These are phyloP conservation scores for Pisolithus albus DNA, from an alignment of 768 basidiomycete species.

Conservation along the genomic window DNA sequence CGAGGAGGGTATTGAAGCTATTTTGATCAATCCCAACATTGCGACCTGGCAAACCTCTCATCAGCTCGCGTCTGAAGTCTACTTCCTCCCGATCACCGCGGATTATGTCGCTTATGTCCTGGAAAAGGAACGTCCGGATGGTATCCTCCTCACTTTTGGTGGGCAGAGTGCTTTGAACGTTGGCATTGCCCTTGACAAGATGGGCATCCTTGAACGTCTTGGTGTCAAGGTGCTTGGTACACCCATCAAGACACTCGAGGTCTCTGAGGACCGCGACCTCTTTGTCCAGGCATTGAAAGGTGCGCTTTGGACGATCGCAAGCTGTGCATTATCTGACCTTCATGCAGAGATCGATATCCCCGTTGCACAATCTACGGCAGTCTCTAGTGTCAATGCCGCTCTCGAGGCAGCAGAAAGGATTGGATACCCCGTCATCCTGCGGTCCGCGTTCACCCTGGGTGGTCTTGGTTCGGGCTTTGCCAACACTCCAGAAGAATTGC, in stretches of 20 bases:
- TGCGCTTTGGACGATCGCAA: constrained; percentile 26
- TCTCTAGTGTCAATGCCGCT: constrained; percentile 91
- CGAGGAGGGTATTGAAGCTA: constrained; percentile 89
- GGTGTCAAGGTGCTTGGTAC: constrained; percentile 94
- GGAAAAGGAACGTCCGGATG: constrained; percentile 97
- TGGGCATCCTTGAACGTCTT: constrained; percentile 91
- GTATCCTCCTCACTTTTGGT: constrained; percentile 94
- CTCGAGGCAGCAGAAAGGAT: constrained; percentile 86
- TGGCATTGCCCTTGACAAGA: constrained; percentile 91
- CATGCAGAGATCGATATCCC: constrained; percentile 91
- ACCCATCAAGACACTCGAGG: constrained; percentile 88
- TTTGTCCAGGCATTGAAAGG: constrained; percentile 96
- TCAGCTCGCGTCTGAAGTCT: constrained; percentile 92
- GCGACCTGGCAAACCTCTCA: constrained; percentile 99
- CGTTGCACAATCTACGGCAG: constrained; percentile 91
- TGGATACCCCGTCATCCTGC: constrained; percentile 96
- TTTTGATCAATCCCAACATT: constrained; percentile 98
- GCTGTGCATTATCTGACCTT: constrained; percentile 4
- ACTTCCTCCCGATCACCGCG: constrained; percentile 92
- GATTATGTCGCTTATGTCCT: constrained; percentile 99
- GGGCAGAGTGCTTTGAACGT: constrained; percentile 98
- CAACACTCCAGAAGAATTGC: constrained; percentile 87
- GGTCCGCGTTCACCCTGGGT: constrained; percentile 94
- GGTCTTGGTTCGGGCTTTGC: constrained; percentile 99
- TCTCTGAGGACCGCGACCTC: constrained; percentile 94